Conservation (phyloP, 345 rosid species). For the Melastoma malabathricum region DNA sequence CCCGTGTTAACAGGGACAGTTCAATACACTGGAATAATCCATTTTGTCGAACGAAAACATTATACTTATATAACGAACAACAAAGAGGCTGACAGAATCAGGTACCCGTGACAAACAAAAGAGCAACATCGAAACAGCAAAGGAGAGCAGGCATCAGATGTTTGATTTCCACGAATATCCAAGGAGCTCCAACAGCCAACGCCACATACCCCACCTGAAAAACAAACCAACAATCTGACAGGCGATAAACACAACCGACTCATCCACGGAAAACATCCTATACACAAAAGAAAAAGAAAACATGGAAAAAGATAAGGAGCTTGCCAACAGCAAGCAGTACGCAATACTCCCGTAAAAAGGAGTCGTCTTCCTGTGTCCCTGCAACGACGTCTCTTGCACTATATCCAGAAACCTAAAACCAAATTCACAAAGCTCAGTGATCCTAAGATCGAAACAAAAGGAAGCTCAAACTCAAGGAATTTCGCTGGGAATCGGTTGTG, state of each 20-base stretch:
- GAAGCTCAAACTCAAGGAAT: background rate
- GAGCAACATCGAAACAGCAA: conserved; percentile 59
- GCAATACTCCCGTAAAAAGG: conserved; percentile 59
- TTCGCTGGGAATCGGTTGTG: background rate
- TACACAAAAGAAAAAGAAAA: too few relatives aligned
- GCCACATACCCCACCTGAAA: conserved; percentile 70
- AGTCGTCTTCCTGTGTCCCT: conserved; percentile 83
- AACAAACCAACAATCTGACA: conserved; percentile 1
- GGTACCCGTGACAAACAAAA: conserved; percentile 61
- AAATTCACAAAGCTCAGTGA: conserved; percentile 1
- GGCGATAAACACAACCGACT: background rate
- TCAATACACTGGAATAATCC: too few relatives aligned
- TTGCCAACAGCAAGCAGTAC: conserved; percentile 57
- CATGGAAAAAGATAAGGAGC: too few relatives aligned
- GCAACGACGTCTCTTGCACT: conserved; percentile 82
- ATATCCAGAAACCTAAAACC: conserved; percentile 71
- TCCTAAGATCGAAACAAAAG: background rate
- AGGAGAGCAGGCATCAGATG: conserved; percentile 41
- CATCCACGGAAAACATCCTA: background rate
- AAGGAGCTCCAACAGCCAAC: conserved; percentile 60
- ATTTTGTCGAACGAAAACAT: too few relatives aligned
- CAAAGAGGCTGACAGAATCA: conserved; percentile 4
- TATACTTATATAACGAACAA: conserved; percentile 1
- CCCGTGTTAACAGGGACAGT: too few relatives aligned
- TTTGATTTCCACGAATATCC: conserved; percentile 36